A percentile compares a stretch with the other conserved stretches of the same genome.
These are phyloP conservation scores for Pilobolus umbonatus DNA, from an alignment of 192 early-diverging fungal species.

Conservation along the genomic window DNA sequence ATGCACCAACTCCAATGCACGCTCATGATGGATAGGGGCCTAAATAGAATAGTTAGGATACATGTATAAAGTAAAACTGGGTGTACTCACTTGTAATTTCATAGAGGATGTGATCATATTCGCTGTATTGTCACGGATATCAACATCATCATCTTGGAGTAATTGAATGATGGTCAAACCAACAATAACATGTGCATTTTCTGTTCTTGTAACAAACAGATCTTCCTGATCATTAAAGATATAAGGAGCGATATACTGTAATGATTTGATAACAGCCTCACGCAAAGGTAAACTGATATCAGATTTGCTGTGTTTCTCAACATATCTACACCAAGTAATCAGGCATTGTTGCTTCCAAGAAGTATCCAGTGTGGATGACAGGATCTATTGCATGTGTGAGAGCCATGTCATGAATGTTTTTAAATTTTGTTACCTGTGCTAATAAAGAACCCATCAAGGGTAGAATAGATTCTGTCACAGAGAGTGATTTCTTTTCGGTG, in stretches of 20 bases:
- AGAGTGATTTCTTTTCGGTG: constrained; percentile 39
- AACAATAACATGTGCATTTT: constrained; percentile 1
- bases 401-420: neutral
- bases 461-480: constrained; percentile 51
- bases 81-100: constrained; percentile 36
- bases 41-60: neutral
- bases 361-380: constrained; percentile 16
- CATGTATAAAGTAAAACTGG: constrained; percentile 16
- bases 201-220: too few species aligned
- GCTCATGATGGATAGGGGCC: constrained; percentile 54
- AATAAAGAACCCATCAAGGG: constrained; percentile 52
- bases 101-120: constrained; percentile 53
- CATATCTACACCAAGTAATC: constrained; percentile 35
- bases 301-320: constrained; percentile 38
- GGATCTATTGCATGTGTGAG: neutral
- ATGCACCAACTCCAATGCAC: constrained; percentile 42
- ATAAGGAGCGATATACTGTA: constrained; percentile 31
- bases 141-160: constrained; percentile 77
- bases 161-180: constrained; percentile 39
- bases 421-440: constrained; percentile 33
- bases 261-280: constrained; percentile 43
- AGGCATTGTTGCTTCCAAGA: constrained; percentile 34
- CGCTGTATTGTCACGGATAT: constrained; percentile 64
- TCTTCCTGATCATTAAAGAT: constrained; percentile 29
- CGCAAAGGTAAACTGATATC: constrained; percentile 52